Percentiles rank a stretch among this genome's conserved stretches.
Conservation (phyloP, 306 rosid species). For the Casuarina glauca region DNA sequence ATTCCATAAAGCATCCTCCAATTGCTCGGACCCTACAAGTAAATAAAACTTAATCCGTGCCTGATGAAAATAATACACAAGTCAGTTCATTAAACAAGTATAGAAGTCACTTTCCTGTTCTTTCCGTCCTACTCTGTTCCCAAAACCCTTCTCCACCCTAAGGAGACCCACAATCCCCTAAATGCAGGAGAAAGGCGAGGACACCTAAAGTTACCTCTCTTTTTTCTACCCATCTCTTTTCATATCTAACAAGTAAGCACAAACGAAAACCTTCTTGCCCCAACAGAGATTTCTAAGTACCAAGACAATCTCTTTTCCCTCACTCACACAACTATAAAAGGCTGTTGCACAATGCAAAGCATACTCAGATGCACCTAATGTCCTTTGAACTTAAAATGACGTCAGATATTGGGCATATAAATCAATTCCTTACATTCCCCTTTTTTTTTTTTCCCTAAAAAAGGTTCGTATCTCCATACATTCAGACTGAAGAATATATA, state of each 20-base stretch:
- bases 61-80: neutral
- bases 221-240: neutral
- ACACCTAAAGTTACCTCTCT: neutral
- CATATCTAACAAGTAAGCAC: neutral
- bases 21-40: slow-evolving; percentile 59
- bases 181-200: neutral
- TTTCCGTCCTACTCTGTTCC: neutral
- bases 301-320: neutral
- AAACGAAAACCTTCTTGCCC: neutral
- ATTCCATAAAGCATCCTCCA: slow-evolving; percentile 97
- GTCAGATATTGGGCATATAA: neutral
- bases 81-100: neutral
- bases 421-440: neutral
- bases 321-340: slow-evolving; percentile 2
- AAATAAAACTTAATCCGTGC: slow-evolving; percentile 16
- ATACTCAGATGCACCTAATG: neutral
- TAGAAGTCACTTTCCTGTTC: neutral
- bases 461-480: neutral
- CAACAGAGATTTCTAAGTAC: slow-evolving; percentile 11
- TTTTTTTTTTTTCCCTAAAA: neutral
- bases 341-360: neutral
- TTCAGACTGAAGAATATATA: neutral
- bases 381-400: neutral
- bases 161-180: neutral
- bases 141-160: neutral